Evolutionary conservation across 306 rosid genomes (phyloP).

Genomic region (Quercus alba): DNA sequence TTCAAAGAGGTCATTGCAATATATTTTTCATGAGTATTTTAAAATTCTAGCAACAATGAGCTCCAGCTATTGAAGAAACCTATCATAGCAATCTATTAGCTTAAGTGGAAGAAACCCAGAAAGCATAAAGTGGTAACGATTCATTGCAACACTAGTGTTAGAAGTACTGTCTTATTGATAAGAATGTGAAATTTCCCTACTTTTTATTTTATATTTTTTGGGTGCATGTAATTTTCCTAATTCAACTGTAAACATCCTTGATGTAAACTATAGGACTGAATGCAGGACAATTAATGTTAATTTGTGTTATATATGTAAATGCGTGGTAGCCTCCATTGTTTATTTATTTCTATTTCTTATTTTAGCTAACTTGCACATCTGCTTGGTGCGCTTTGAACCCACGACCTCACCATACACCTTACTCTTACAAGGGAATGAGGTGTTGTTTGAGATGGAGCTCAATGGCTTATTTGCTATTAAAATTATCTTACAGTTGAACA

Average conservation of each 20-base stretch:
- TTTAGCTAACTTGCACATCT: no score
- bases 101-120: neutral
- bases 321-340: neutral
- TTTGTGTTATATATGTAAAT: neutral
- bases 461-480: neutral
- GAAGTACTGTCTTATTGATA: neutral
- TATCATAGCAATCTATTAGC: neutral
- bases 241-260: neutral
- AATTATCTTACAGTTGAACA: neutral
- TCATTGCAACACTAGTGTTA: neutral
- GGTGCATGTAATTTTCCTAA: neutral
- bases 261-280: neutral
- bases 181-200: neutral
- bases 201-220: neutral
- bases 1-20: neutral
- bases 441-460: no score
- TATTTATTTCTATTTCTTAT: neutral
- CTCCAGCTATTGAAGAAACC: neutral
- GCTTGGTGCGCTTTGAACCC: no score
- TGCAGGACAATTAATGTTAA: neutral
- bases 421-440: no score
- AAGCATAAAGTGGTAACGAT: neutral
- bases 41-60: neutral
- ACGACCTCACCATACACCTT: no score
- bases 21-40: neutral